phyloP scores from a whole-genome alignment of 805 yeast species.

The Schizosaccharomyces japonicus region DNA sequence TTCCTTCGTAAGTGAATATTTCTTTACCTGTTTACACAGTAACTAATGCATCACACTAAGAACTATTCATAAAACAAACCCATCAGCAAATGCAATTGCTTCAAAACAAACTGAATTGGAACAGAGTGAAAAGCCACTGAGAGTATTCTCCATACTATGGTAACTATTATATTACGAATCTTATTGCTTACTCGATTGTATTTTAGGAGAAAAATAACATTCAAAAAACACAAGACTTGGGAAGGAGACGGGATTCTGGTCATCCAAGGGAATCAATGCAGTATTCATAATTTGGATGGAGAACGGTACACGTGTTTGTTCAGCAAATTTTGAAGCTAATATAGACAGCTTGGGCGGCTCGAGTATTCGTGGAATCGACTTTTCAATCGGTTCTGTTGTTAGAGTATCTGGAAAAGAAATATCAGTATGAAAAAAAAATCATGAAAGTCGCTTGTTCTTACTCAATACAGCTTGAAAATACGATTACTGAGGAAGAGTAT shows the following conservation, averaged over 20 bases:
- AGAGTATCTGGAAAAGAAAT: neutral
- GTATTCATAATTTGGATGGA: conserved; percentile 13
- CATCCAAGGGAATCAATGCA: conserved; percentile 11
- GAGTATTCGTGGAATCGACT: neutral
- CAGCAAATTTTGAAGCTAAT: neutral
- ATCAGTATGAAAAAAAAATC: neutral
- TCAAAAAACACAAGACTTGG: conserved; percentile 77
- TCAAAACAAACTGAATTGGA: too few relatives aligned
- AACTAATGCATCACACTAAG: too few relatives aligned
- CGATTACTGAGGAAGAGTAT: neutral
- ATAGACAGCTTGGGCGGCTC: neutral
- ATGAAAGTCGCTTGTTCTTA: neutral
- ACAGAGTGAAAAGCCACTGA: too few relatives aligned
- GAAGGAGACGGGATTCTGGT: conserved; percentile 62
- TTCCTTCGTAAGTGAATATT: too few relatives aligned
- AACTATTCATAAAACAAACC: too few relatives aligned
- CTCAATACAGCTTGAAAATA: neutral
- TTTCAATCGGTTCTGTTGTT: neutral
- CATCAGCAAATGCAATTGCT: too few relatives aligned
- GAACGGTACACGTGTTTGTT: neutral
- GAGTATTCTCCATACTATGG: too few relatives aligned
- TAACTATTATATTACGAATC: too few relatives aligned
- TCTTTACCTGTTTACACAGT: too few relatives aligned
- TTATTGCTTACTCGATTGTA: too few relatives aligned
- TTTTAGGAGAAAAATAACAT: conserved; percentile 47